Evolutionary conservation across 805 yeast species (phyloP).

Genomic region (Citeromyces nyonsensis): DNA sequence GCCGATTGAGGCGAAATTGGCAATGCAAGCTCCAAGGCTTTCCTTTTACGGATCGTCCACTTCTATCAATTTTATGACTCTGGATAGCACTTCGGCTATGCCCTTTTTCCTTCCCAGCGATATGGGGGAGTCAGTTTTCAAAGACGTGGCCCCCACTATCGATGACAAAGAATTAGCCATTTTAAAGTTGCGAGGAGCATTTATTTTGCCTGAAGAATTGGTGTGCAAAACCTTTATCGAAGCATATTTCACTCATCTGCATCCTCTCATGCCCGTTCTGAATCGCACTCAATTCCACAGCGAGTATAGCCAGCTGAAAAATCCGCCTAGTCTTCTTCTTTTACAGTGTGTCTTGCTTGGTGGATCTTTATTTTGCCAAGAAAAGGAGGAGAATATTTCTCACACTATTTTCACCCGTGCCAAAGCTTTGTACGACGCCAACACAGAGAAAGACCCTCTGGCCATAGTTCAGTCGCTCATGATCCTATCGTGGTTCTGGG

Average conservation of each 20-base stretch:
- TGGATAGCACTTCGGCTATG: not conserved
- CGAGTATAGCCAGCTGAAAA: conserved; percentile 33
- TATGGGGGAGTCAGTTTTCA: not conserved
- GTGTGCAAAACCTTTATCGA: conserved; percentile 45
- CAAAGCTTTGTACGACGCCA: conserved; percentile 58
- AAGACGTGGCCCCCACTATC: conserved; percentile 6
- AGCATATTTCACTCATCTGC: conserved; percentile 45
- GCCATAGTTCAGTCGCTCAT: conserved; percentile 45
- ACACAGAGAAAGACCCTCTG: conserved; percentile 50
- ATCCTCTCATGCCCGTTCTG: conserved; percentile 56
- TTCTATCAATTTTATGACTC: conserved; percentile 1
- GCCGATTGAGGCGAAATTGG: conserved; percentile 9
- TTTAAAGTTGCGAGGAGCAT: conserved; percentile 53
- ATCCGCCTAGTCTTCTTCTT: conserved; percentile 47
- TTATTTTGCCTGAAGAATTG: conserved; percentile 44
- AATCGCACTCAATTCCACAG: conserved; percentile 47
- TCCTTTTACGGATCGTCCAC: conserved; percentile 1
- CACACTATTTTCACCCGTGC: conserved; percentile 54
- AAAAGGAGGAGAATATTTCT: conserved; percentile 15
- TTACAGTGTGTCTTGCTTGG: conserved; percentile 54
- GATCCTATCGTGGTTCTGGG: conserved; percentile 58
- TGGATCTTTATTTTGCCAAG: conserved; percentile 48
- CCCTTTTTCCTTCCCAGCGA: not conserved
- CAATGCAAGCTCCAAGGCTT: conserved; percentile 3
- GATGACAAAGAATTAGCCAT: conserved; percentile 39